phyloP scores from a whole-genome alignment of 106 monocot genomes.

The Dendrobium officinale region DNA sequence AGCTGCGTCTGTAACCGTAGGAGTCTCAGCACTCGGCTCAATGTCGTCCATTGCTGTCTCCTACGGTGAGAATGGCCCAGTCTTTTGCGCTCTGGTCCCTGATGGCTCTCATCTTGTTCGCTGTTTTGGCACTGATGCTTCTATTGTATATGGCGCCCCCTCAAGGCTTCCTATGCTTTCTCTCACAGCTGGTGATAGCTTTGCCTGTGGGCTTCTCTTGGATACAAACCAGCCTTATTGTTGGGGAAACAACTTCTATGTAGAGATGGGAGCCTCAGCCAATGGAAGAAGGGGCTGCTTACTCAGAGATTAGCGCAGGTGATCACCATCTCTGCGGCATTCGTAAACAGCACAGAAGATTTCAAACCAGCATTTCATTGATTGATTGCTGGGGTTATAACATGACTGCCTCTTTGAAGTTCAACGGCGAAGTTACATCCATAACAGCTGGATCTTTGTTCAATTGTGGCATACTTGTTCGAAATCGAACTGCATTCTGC shows the following conservation, averaged over 20 bases:
- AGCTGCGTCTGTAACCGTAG: background rate
- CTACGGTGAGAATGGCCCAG: slow-evolving; percentile 87
- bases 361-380: slow-evolving; percentile 8
- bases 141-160: slow-evolving; percentile 91
- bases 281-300: slow-evolving; percentile 50
- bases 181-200: slow-evolving; percentile 83
- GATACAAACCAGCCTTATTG: slow-evolving; percentile 84
- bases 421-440: slow-evolving; percentile 19
- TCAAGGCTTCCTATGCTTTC: slow-evolving; percentile 53
- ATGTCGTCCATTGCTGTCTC: slow-evolving; percentile 98
- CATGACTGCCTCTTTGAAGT: slow-evolving; percentile 68
- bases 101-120: slow-evolving; percentile 68
- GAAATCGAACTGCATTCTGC: slow-evolving; percentile 49
- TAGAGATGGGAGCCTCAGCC: slow-evolving; percentile 94
- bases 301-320: slow-evolving; percentile 82
- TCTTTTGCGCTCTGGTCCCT: slow-evolving; percentile 65
- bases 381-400: slow-evolving; percentile 99
- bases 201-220: slow-evolving; percentile 79
- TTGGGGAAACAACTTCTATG: slow-evolving; percentile 86
- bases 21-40: slow-evolving; percentile 64
- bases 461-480: slow-evolving; percentile 71
- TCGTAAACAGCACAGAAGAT: slow-evolving; percentile 13
- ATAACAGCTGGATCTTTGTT: slow-evolving; percentile 86
- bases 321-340: slow-evolving; percentile 87
- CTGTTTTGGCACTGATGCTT: slow-evolving; percentile 87